phyloP scores from a whole-genome alignment of 2,329 filamentous ascomycete genomes.

The Metarhizium robertsii region DNA sequence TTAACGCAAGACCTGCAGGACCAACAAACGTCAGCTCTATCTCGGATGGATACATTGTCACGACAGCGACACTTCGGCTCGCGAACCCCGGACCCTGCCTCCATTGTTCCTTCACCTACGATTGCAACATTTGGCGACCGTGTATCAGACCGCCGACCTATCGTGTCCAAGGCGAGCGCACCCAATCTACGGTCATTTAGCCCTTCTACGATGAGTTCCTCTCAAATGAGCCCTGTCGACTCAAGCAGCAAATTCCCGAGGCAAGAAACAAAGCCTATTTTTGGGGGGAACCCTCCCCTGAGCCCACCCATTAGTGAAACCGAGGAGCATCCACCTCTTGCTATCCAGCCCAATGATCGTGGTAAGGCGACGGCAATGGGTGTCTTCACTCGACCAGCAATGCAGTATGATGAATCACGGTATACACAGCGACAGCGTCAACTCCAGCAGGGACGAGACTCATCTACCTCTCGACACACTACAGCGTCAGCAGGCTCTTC shows the following conservation, averaged over 20 bases:
- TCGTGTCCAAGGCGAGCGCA: slow-evolving; percentile 52
- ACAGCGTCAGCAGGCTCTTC: slow-evolving; percentile 35
- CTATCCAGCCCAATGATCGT: slow-evolving; percentile 65
- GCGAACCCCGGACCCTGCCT: slow-evolving; percentile 39
- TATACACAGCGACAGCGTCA: slow-evolving; percentile 76
- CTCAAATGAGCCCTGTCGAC: slow-evolving; percentile 29
- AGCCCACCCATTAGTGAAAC: slow-evolving; percentile 57
- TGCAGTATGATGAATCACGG: slow-evolving; percentile 75
- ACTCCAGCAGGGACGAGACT: slow-evolving; percentile 66
- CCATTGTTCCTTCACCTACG: slow-evolving; percentile 37
- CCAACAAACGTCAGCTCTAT: slow-evolving; percentile 66
- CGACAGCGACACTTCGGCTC: slow-evolving; percentile 46
- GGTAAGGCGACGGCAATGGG: slow-evolving; percentile 69
- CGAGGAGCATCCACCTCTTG: slow-evolving; percentile 55
- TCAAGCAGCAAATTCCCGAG: slow-evolving; percentile 25
- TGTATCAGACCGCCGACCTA: slow-evolving; percentile 33
- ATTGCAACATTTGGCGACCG: slow-evolving; percentile 34
- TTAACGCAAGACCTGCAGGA: slow-evolving; percentile 72
- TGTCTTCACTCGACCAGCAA: slow-evolving; percentile 58
- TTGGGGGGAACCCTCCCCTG: slow-evolving; percentile 28
- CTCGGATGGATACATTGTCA: slow-evolving; percentile 70
- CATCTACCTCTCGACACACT: slow-evolving; percentile 38
- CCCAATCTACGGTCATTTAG: slow-evolving; percentile 56
- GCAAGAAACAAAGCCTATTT: slow-evolving; percentile 20
- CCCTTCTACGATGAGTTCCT: slow-evolving; percentile 31